Base-by-base conservation (phyloP, 495 filamentous ascomycete genomes). In the Penicillium antarcticum region DNA sequence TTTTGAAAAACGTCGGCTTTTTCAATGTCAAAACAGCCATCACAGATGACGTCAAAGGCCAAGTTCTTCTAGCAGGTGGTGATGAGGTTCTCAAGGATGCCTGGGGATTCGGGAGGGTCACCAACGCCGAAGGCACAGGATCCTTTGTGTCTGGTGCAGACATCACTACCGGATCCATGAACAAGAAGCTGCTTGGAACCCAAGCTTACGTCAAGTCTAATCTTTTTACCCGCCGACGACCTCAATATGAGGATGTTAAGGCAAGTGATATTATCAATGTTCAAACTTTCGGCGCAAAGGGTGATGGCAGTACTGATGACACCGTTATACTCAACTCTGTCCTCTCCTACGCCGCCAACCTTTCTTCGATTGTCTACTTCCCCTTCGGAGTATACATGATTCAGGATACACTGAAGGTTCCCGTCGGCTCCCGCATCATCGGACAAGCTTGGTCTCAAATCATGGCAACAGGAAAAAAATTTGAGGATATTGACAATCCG, bases 391-490 rank as follows among this genome's bases (percentile, higher is more conserved):
- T 83, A n/a, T 96, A 95, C 67, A 62, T 90, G 11, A 71, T 96
- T 55, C 82, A 83, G 23, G 76, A 82, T 42, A 95, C 90, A 0
- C 70, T 96, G 57, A 78, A 83, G 45, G 76, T 96, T 13, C 90
- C 91, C 19, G 40, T 54, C 0, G 57, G 57, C 0, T 42, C 29
- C 6, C 76, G 74, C 37, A 89, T 96, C 56, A 84, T 86, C n/a
- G 91, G 91, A 48, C 87, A 95, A 67, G 84, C 85, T 43, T 91
- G 85, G 83, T 79, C 88, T 12, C 69, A 92, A 17, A 88, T 96
- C 51, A 86, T 96, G 78, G 88, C 85, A 8, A 81, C 76, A 11
- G 87, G 88, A 14, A 62, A 62, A 5, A 75, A 74, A 17, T 96
- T 92, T 68, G 67, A 77, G 45, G 80, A 91, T 64, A 68, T 78